A percentile compares a stretch with the other conserved stretches of the same genome.
phyloP scores from a whole-genome alignment of 495 filamentous ascomycete species.

The Emericellopsis terricola region DNA sequence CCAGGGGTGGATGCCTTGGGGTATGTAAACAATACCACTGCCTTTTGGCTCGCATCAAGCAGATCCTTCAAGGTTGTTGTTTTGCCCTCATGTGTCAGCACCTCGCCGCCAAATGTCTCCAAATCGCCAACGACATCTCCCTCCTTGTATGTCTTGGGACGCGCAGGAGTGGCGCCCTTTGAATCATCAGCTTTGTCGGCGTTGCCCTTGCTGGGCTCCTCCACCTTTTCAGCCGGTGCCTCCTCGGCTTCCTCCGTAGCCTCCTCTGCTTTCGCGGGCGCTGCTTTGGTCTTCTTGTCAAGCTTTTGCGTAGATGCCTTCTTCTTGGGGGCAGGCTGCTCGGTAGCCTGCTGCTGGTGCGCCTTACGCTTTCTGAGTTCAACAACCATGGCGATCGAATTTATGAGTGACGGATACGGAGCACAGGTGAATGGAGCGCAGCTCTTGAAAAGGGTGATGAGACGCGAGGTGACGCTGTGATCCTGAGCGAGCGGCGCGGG shows the following conservation, averaged over 20 bases:
- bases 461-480: background rate
- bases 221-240: conserved; percentile 3
- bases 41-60: conserved; percentile 63
- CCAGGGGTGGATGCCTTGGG: conserved; percentile 89
- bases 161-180: too few relatives aligned
- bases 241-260: conserved; percentile 10
- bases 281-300: conserved; percentile 16
- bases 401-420: too few relatives aligned
- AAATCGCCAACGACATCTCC: conserved; percentile 37
- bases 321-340: conserved; percentile 31
- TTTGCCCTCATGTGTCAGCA: conserved; percentile 67
- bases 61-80: conserved; percentile 62
- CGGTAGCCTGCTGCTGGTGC: conserved; percentile 32
- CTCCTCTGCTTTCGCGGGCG: conserved; percentile 3
- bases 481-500: too few relatives aligned
- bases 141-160: too few relatives aligned
- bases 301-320: conserved; percentile 21
- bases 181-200: conserved; percentile 6
- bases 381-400: conserved; percentile 22
- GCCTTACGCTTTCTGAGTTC: conserved; percentile 68
- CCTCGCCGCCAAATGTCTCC: conserved; percentile 60
- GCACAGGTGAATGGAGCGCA: background rate
- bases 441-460: background rate
- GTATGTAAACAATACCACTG: conserved; percentile 88
- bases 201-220: conserved; percentile 6